Percentiles rank a stretch among this genome's conserved stretches.
These are phyloP conservation scores for Cicer chorassanicum DNA, from an alignment of 306 rosid genomes.

Conservation along the genomic window DNA sequence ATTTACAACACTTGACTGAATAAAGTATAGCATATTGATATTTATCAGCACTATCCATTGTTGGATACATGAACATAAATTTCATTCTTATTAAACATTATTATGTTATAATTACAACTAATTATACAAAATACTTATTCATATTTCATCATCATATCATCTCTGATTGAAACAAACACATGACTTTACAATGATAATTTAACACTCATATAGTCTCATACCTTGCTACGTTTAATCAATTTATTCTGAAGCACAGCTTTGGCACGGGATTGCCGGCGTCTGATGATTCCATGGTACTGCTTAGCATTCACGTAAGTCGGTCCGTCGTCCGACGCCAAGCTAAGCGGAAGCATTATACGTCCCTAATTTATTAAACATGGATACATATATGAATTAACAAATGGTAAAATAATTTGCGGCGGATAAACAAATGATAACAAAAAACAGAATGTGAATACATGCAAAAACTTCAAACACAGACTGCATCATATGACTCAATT, in stretches of 20 bases:
- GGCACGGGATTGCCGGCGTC: constrained; percentile 89
- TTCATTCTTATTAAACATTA: no score
- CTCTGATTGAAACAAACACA: neutral
- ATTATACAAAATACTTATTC: no score
- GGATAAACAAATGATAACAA: constrained; percentile 29
- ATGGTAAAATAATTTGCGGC: neutral
- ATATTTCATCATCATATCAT: no score
- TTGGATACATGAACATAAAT: no score
- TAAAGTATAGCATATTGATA: constrained; percentile 7
- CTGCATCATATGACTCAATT: constrained; percentile 16
- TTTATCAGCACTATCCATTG: neutral
- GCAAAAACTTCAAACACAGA: constrained; percentile 10
- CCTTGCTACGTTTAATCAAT: constrained; percentile 69
- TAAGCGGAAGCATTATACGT: constrained; percentile 89
- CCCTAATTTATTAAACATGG: constrained; percentile 59
- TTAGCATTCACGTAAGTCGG: constrained; percentile 94
- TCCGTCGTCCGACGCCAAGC: constrained; percentile 76
- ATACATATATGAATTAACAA: constrained; percentile 43
- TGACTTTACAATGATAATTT: constrained; percentile 3
- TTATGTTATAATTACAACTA: no score
- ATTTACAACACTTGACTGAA: neutral
- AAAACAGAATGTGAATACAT: constrained; percentile 23
- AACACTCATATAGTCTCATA: constrained; percentile 44
- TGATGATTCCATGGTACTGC: constrained; percentile 92
- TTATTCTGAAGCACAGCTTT: constrained; percentile 72